A percentile compares a stretch with the other conserved stretches of the same genome.
These are phyloP conservation scores for Theobroma grandiflorum DNA, from an alignment of 441 rosid genomes.

Conservation along the genomic window DNA sequence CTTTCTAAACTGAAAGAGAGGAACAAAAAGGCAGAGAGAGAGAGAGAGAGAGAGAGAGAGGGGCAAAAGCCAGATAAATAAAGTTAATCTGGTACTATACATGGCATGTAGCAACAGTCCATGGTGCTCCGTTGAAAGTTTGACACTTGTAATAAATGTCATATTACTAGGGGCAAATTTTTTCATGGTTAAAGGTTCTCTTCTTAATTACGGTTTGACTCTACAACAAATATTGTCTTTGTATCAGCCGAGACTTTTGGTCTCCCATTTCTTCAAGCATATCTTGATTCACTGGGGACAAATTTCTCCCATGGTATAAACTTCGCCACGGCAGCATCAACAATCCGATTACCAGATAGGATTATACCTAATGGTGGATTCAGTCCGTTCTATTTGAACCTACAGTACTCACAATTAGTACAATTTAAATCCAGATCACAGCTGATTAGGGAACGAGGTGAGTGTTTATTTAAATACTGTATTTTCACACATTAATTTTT, in stretches of 20 bases:
- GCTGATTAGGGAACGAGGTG: slow-evolving; percentile 30
- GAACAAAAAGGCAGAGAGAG: no score
- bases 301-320: slow-evolving; percentile 55
- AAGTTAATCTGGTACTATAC: no score
- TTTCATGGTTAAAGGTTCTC: not conserved
- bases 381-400: slow-evolving; percentile 48
- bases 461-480: not conserved
- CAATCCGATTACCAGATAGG: slow-evolving; percentile 38
- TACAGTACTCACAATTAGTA: slow-evolving; percentile 40
- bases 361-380: slow-evolving; percentile 40
- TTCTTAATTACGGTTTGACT: not conserved
- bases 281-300: slow-evolving; percentile 49
- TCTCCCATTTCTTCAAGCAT: slow-evolving; percentile 49
- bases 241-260: slow-evolving; percentile 44
- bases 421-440: slow-evolving; percentile 46
- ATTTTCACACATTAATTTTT: not conserved
- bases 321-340: slow-evolving; percentile 56
- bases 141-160: no score
- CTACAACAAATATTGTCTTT: no score
- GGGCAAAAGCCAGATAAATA: no score
- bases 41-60: no score
- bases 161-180: not conserved
- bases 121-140: no score
- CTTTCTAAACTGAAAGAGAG: no score
- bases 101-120: no score